These are phyloP conservation scores for Calonectria pteridis DNA, from an alignment of 2,329 filamentous ascomycete species.

Conservation along the genomic window DNA sequence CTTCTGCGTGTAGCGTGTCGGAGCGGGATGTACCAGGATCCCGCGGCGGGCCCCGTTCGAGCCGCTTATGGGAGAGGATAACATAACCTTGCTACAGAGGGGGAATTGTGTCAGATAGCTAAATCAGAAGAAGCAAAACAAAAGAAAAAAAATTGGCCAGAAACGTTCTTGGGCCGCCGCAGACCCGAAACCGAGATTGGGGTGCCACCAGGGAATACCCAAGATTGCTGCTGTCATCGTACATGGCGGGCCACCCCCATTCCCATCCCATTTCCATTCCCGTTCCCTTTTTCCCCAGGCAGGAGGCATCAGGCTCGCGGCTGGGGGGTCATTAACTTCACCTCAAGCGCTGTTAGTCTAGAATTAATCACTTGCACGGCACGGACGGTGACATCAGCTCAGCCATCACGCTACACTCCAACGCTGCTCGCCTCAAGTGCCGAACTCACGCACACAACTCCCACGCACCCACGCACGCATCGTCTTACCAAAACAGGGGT, in stretches of 20 bases:
- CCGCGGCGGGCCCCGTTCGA: slow-evolving; percentile 15
- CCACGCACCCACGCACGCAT: not conserved
- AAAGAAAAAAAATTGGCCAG: not conserved
- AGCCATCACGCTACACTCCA: slow-evolving; percentile 1
- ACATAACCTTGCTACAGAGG: not conserved
- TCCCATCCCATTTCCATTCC: not conserved
- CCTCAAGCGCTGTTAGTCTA: not conserved
- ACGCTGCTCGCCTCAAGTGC: slow-evolving; percentile 12
- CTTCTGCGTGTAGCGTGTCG: not conserved
- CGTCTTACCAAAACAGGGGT: slow-evolving; percentile 6
- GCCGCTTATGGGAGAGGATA: not conserved
- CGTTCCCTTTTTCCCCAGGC: too few relatives aligned
- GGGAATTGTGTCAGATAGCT: not conserved
- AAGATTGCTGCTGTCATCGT: slow-evolving; percentile 43
- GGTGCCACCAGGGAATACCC: slow-evolving; percentile 4
- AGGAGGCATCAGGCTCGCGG: not conserved
- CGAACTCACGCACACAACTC: not conserved
- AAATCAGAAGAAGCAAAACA: not conserved
- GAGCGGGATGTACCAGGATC: slow-evolving; percentile 16
- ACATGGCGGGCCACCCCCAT: slow-evolving; percentile 19
- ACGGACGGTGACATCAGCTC: not conserved
- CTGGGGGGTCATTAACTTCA: slow-evolving; percentile 6
- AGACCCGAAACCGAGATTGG: slow-evolving; percentile 39
- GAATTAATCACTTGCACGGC: slow-evolving; percentile 9
- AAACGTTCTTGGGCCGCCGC: slow-evolving; percentile 3